Conservation (phyloP, 441 rosid genomes). For the Arabidopsis lyrata region DNA sequence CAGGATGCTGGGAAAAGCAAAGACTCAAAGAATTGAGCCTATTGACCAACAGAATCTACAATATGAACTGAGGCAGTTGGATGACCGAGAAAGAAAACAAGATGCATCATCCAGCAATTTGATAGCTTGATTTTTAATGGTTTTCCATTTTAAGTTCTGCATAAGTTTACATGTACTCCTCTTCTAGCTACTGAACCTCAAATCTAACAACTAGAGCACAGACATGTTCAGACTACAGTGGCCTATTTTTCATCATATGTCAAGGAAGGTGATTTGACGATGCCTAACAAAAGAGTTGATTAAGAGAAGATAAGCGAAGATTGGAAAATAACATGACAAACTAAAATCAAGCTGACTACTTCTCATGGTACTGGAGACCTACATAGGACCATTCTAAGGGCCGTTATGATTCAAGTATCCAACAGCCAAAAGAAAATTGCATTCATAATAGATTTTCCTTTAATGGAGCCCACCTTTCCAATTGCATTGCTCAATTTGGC, state of each 20-base stretch:
- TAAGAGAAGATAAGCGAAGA: background rate
- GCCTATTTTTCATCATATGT: conserved; percentile 14
- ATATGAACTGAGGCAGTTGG: conserved; percentile 16
- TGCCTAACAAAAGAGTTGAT: conserved; percentile 13
- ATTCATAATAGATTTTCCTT: background rate
- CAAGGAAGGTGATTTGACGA: conserved; percentile 13
- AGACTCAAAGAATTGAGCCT: conserved; percentile 9
- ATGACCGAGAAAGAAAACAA: background rate
- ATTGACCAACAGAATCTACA: conserved; percentile 2
- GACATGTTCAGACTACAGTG: conserved; percentile 11
- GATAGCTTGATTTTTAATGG: conserved; percentile 3
- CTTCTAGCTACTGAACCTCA: conserved; percentile 5
- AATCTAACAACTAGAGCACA: background rate
- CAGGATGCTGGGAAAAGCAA: conserved; percentile 7
- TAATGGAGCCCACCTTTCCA: conserved; percentile 58
- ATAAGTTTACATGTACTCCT: background rate
- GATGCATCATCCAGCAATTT: conserved; percentile 13
- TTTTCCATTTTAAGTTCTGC: background rate
- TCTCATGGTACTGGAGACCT: conserved; percentile 32
- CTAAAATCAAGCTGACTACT: conserved; percentile 20
- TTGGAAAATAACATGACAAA: conserved; percentile 13
- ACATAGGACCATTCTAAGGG: conserved; percentile 24
- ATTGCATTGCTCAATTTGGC: conserved; percentile 71
- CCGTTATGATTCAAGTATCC: conserved; percentile 16
- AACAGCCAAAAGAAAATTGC: conserved; percentile 14